Conservation (phyloP, 2,329 filamentous ascomycete species). For the Aspergillus sergii region DNA sequence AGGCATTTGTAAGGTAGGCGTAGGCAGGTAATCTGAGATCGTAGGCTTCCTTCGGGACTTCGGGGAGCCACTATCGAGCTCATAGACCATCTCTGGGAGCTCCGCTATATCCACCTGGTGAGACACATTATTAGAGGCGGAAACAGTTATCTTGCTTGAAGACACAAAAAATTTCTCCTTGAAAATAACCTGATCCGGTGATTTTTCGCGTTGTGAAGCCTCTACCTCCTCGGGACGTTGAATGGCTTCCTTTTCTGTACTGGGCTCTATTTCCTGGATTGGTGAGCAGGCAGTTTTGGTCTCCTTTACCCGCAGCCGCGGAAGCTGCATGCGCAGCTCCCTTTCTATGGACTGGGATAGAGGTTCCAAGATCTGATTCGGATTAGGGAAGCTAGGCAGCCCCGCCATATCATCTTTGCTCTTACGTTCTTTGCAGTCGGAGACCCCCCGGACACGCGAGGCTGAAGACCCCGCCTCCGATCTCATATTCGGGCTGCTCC, state of each 20-base stretch:
- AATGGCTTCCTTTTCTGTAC: constrained; percentile 1
- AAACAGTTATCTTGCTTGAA: constrained; percentile 21
- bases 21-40: constrained; percentile 23
- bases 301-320: constrained; percentile 29
- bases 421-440: not conserved
- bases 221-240: not conserved
- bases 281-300: not conserved
- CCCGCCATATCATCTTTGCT: constrained; percentile 15
- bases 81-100: constrained; percentile 32
- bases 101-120: constrained; percentile 24
- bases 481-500: constrained; percentile 21
- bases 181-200: constrained; percentile 4
- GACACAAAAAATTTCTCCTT: constrained; percentile 31
- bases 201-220: not conserved
- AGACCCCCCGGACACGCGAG: constrained; percentile 3
- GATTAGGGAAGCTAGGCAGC: constrained; percentile 15
- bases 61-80: constrained; percentile 34
- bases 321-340: constrained; percentile 25
- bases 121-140: constrained; percentile 19
- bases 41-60: constrained; percentile 13
- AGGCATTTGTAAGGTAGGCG: constrained; percentile 39
- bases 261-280: not conserved
- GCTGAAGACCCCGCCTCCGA: constrained; percentile 13
- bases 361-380: constrained; percentile 17
- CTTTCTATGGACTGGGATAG: constrained; percentile 25